A percentile compares a stretch with the other conserved stretches of the same genome.
Evolutionary conservation across 495 filamentous ascomycete species (phyloP).

Genomic region (Penicillium cinerascens): DNA sequence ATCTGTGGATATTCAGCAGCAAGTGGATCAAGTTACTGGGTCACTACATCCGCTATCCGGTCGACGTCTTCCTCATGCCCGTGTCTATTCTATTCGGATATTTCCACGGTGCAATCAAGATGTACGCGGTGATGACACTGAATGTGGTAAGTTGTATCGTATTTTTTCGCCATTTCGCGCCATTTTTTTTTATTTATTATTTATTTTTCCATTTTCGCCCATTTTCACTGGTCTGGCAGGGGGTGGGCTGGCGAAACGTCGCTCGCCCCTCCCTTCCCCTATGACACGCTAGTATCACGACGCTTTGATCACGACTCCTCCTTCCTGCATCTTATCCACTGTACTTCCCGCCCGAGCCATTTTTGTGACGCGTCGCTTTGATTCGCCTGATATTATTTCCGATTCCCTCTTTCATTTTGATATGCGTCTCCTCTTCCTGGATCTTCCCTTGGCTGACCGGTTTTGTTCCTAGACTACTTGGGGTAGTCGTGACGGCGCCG

Average conservation of each 20-base stretch:
- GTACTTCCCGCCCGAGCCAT: conserved; percentile 12
- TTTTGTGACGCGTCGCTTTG: background rate
- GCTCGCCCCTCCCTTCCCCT: conserved; percentile 12
- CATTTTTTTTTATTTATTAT: too few relatives aligned
- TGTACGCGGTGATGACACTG: conserved; percentile 68
- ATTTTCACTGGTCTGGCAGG: conserved; percentile 1
- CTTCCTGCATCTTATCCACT: conserved; percentile 23
- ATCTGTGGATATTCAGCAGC: conserved; percentile 63
- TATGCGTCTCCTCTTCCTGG: background rate
- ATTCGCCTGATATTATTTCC: background rate
- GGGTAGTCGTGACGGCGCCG: conserved; percentile 57
- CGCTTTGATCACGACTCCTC: conserved; percentile 30
- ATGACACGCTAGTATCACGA: conserved; percentile 19
- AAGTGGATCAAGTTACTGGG: conserved; percentile 75
- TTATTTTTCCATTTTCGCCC: conserved; percentile 7
- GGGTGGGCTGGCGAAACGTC: conserved; percentile 9
- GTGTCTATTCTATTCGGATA: conserved; percentile 76
- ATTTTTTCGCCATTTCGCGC: too few relatives aligned
- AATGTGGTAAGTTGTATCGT: conserved; percentile 56
- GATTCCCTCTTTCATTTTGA: background rate
- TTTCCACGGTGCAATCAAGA: conserved; percentile 72
- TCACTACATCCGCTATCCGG: conserved; percentile 67
- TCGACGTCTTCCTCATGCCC: conserved; percentile 65
- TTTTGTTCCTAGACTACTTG: conserved; percentile 47
- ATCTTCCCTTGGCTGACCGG: conserved; percentile 11